phyloP scores from a whole-genome alignment of 2,329 filamentous ascomycete species.

The Botrytis deweyae region DNA sequence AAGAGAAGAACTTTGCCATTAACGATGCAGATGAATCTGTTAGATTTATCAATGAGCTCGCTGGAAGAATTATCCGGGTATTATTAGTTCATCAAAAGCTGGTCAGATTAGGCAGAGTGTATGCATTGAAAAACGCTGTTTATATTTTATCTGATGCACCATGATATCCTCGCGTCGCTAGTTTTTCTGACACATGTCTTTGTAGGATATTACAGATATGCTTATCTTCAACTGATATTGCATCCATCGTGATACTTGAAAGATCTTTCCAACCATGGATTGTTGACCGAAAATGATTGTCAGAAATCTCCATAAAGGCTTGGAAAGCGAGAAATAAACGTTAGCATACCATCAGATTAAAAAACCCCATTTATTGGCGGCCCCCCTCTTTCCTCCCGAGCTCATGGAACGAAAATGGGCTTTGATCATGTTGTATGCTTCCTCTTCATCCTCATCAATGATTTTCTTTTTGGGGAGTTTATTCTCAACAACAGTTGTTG shows the following conservation, averaged over 20 bases:
- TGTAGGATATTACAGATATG: not conserved
- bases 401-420: not conserved
- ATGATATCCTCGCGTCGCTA: not conserved
- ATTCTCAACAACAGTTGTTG: not conserved
- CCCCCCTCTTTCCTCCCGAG: not conserved
- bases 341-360: not conserved
- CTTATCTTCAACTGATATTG: not conserved
- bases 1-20: not conserved
- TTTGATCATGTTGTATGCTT: not conserved
- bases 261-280: not conserved
- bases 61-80: not conserved
- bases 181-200: not conserved
- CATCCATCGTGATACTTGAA: not conserved
- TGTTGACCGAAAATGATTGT: not conserved
- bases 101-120: not conserved
- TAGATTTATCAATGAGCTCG: not conserved
- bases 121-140: not conserved
- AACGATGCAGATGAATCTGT: not conserved
- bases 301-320: not conserved
- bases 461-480: not conserved
- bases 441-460: not conserved
- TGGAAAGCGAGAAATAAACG: not conserved
- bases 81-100: not conserved
- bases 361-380: not conserved
- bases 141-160: fast-evolving